Percentiles rank a stretch among this genome's conserved stretches.
These are phyloP conservation scores for Stenogyne calaminthoides DNA, from an alignment of 305 asterid species.

Conservation along the genomic window DNA sequence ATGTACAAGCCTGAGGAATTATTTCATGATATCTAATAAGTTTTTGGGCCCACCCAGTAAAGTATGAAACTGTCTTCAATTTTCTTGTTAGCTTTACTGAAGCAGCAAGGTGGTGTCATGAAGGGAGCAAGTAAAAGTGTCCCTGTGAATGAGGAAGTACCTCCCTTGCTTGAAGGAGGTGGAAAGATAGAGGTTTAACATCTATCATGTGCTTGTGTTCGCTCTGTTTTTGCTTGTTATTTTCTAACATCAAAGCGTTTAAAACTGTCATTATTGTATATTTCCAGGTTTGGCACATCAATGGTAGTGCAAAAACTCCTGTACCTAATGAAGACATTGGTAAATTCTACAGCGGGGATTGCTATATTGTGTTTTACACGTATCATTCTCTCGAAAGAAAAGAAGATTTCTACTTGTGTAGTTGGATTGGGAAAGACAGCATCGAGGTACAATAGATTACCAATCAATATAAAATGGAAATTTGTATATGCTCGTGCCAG, in stretches of 20 bases:
- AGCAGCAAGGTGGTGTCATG: conserved; percentile 89
- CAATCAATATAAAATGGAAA: conserved; percentile 13
- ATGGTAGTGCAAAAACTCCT: conserved; percentile 81
- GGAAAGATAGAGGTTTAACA: conserved; percentile 78
- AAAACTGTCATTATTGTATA: conserved; percentile 20
- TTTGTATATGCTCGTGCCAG: not conserved
- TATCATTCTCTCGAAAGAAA: conserved; percentile 90
- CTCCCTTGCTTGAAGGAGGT: conserved; percentile 89
- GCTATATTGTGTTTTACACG: conserved; percentile 84
- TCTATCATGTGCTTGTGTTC: conserved; percentile 21
- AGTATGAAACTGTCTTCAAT: conserved; percentile 16
- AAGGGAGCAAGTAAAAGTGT: conserved; percentile 81
- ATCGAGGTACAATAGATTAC: conserved; percentile 61
- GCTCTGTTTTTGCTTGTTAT: conserved; percentile 12
- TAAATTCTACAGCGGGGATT: conserved; percentile 93
- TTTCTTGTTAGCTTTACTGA: conserved; percentile 71
- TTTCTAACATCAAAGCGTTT: not conserved
- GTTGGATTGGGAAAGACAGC: conserved; percentile 98
- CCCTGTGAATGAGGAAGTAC: conserved; percentile 81
- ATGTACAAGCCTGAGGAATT: conserved; percentile 7
- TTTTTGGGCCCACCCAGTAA: conserved; percentile 9
- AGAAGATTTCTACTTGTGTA: conserved; percentile 88
- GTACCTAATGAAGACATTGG: conserved; percentile 81
- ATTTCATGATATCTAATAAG: conserved; percentile 3
- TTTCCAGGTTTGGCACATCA: conserved; percentile 86